Conservation (phyloP, 2,329 filamentous ascomycete species). For the Diaporthe sp. region DNA sequence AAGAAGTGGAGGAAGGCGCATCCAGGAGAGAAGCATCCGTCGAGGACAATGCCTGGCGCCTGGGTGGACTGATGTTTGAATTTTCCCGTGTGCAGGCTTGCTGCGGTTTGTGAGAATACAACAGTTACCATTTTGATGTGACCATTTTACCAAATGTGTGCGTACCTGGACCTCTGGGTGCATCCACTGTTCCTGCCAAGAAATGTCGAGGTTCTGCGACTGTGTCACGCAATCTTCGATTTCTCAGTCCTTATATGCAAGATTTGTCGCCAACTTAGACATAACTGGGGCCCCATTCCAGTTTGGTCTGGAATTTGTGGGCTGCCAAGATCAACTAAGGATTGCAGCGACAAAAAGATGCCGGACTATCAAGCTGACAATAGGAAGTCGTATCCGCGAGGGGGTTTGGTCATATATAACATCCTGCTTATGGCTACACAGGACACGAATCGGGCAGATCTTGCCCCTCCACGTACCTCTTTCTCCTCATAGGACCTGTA, state of each 20-base stretch:
- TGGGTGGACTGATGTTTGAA: background rate
- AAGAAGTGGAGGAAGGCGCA: slow-evolving; percentile 1
- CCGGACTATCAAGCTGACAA: background rate
- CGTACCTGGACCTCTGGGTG: background rate
- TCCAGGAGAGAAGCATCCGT: background rate
- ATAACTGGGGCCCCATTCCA: slow-evolving; percentile 7
- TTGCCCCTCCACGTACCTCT: background rate
- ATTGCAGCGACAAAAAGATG: background rate
- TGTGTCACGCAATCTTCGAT: slow-evolving; percentile 14
- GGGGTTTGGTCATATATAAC: background rate
- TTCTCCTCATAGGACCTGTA: background rate
- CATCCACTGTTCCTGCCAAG: background rate
- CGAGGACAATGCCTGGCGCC: background rate
- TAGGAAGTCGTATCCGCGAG: background rate
- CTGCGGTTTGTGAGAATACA: no score
- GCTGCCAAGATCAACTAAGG: slow-evolving; percentile 24
- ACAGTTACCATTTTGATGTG: background rate
- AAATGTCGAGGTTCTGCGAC: slow-evolving; percentile 18
- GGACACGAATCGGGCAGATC: background rate
- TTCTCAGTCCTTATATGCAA: slow-evolving; percentile 18
- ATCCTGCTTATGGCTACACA: background rate
- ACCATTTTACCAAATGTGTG: background rate
- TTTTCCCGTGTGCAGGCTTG: background rate
- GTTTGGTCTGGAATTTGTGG: background rate
- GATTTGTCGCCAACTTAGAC: slow-evolving; percentile 9